Evolutionary conservation across 106 monocot species (phyloP), one percentile per base, ranked within the genome.

Genomic region (Alisma plantagoaquatica): DNA sequence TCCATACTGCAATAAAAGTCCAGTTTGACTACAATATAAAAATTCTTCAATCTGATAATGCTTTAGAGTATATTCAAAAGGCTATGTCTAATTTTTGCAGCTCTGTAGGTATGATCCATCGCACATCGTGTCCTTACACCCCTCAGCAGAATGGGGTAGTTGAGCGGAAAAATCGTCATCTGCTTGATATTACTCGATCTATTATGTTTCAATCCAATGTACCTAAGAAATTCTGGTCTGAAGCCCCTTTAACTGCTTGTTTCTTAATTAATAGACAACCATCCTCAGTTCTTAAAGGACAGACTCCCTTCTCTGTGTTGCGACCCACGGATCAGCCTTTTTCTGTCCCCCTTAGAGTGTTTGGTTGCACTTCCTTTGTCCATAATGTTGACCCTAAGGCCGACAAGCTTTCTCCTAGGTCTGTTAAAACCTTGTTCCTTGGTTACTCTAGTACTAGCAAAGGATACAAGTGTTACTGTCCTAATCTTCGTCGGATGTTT

Each of bases 131-230:
- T 11, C 11, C 10, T 7, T 22, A 49, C 24, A 49, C 49, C 2
- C 24, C 49, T 10, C 49, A 49, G 10, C 49, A 49, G 10, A 49
- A 49, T 49, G 49, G 49, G 23, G 22, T 49, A 2, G 49, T 49
- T 3, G 49, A 49, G 10, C 6, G 49, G 2, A 49, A 49, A 23
- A 18, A 49, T 49, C 49, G 49, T 2, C 49, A 49, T 11, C 49
- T 7, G 2, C 17, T 49, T 7, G 49, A 49, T 19, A 10, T 49
- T 23, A 22, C 49, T 10, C 20, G 49, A 23, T 1, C 23, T 1
- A 10, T 49, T 2, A 1, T 3, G 2, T 2, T 49, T 49, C 49
- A 49, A 23, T 21, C 21, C 2, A 2, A 23, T 22, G 2, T 23
- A 2, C 2, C 49, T 3, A 18, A 49, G 2, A 2, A 1, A 1